These are phyloP conservation scores for Ogataea kodamae DNA, from an alignment of 805 yeast species.

Conservation along the genomic window DNA sequence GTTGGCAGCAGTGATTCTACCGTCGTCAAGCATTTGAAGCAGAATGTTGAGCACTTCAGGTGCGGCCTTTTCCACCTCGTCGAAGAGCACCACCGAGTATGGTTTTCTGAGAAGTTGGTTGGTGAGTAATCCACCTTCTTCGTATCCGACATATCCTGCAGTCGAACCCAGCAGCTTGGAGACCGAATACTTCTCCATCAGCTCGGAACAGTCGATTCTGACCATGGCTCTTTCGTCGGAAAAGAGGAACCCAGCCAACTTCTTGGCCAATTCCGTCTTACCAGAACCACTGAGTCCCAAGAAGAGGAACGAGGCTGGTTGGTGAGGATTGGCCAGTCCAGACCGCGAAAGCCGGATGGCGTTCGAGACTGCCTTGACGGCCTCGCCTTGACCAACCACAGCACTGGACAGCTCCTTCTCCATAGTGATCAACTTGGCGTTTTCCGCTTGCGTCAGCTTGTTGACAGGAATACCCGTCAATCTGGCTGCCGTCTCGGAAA, in stretches of 20 bases:
- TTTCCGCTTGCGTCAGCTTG: conserved; percentile 93
- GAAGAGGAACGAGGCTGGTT: conserved; percentile 93
- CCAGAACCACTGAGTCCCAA: conserved; percentile 96
- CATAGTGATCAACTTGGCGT: conserved; percentile 90
- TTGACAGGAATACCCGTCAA: conserved; percentile 96
- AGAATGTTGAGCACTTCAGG: conserved; percentile 94
- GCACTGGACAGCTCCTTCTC: conserved; percentile 75
- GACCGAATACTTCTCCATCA: conserved; percentile 92
- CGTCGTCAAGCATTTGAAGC: conserved; percentile 92
- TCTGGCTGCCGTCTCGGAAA: conserved; percentile 49
- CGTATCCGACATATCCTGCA: conserved; percentile 95
- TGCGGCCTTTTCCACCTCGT: conserved; percentile 98
- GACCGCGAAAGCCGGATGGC: conserved; percentile 92
- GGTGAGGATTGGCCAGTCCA: conserved; percentile 93
- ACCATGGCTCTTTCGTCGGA: conserved; percentile 96
- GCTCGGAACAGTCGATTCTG: conserved; percentile 95
- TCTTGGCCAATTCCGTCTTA: conserved; percentile 97
- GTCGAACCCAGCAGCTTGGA: conserved; percentile 96
- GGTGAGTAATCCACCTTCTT: conserved; percentile 95
- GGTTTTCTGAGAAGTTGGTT: conserved; percentile 90
- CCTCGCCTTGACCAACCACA: conserved; percentile 95
- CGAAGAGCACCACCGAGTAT: conserved; percentile 92
- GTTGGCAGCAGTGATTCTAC: conserved; percentile 89
- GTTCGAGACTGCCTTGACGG: conserved; percentile 93
- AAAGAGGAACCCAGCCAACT: conserved; percentile 91